Percentiles rank a stretch among this genome's conserved stretches.
These are phyloP conservation scores for Paramecium primaurelia DNA, from an alignment of 73 alveolate genomes.

Conservation along the genomic window DNA sequence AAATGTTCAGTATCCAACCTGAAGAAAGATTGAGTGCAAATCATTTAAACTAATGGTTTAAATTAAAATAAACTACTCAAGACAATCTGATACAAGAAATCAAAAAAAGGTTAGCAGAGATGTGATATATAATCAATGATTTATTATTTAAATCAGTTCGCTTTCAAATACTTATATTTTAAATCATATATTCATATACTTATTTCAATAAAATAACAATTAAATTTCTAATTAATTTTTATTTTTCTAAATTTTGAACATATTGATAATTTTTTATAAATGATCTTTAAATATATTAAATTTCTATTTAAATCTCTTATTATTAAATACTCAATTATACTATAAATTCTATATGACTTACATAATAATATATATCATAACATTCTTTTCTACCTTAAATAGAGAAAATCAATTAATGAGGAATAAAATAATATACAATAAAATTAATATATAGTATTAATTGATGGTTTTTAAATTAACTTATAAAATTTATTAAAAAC, in stretches of 20 bases:
- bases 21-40: neutral
- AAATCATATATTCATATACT: neutral
- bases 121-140: neutral
- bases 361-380: no score
- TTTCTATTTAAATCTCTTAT: no score
- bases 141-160: neutral
- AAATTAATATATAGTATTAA: neutral
- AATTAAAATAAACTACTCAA: neutral
- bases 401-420: neutral
- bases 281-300: no score
- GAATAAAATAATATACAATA: no score
- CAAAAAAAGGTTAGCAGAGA: neutral
- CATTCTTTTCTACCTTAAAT: neutral
- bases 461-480: no score
- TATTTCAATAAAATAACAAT: neutral
- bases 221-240: no score
- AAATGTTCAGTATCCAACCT: neutral
- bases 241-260: no score
- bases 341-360: no score
- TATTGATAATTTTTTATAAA: no score
- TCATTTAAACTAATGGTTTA: neutral
- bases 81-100: neutral
- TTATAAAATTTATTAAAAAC: no score
- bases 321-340: no score
- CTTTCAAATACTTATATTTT: neutral